Evolutionary conservation across 257 asterid genomes (phyloP).

Genomic region (Anisodus acutangulus): DNA sequence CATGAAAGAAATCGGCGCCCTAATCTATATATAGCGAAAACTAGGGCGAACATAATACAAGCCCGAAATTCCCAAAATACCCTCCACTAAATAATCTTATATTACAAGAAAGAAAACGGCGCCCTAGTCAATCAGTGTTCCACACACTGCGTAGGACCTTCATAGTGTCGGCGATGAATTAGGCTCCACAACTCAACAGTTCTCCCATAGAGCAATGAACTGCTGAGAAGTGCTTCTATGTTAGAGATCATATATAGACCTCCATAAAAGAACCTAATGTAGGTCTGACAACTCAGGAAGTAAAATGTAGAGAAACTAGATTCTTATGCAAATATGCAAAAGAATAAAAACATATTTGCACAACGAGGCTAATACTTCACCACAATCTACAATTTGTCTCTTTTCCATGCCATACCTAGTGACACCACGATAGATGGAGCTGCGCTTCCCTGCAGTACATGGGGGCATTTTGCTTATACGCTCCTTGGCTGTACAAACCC

Average conservation of each 20-base stretch:
- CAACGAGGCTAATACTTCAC: constrained; percentile 2
- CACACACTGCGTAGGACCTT: too few species aligned
- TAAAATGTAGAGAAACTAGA: constrained; percentile 20
- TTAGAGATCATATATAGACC: not conserved
- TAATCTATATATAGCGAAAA: too few species aligned
- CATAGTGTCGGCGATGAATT: too few species aligned
- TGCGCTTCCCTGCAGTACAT: constrained; percentile 96
- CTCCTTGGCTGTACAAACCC: constrained; percentile 96
- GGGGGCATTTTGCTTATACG: constrained; percentile 99
- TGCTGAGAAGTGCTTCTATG: constrained; percentile 21
- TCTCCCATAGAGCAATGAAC: constrained; percentile 12
- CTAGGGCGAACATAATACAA: too few species aligned
- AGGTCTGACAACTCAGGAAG: constrained; percentile 18
- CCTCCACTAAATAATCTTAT: too few species aligned
- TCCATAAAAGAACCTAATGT: constrained; percentile 18
- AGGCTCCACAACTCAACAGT: too few species aligned
- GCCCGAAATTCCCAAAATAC: too few species aligned
- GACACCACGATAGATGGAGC: constrained; percentile 96
- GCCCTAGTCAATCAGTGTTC: too few species aligned
- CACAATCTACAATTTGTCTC: not conserved
- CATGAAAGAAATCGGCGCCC: too few species aligned
- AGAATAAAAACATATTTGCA: not conserved
- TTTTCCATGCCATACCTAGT: constrained; percentile 63
- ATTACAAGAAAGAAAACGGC: too few species aligned
- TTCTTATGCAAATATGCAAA: not conserved